A percentile compares a stretch with the other conserved stretches of the same genome.
Conservation (phyloP, 805 yeast genomes). For the Ogataea polymorpha region DNA sequence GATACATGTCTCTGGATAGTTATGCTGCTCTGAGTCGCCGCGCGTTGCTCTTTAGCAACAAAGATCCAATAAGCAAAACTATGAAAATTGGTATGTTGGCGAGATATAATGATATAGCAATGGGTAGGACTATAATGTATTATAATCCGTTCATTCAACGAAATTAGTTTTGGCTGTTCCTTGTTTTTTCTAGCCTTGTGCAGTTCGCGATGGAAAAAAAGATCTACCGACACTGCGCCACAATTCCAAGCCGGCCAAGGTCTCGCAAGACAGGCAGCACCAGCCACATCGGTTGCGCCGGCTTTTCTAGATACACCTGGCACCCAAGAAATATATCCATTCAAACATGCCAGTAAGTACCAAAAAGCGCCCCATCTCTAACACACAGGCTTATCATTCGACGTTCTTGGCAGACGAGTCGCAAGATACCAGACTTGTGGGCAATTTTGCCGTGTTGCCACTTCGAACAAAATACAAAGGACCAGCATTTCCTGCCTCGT, state of each 20-base stretch:
- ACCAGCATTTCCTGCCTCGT: constrained; percentile 77
- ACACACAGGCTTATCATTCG: constrained; percentile 65
- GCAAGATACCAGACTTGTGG: constrained; percentile 60
- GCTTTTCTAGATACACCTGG: constrained; percentile 3
- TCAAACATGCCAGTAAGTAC: constrained; percentile 18
- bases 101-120: not conserved
- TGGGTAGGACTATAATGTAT: constrained; percentile 3
- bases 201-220: constrained; percentile 7
- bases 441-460: constrained; percentile 83
- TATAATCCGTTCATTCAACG: constrained; percentile 9
- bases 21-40: constrained; percentile 1
- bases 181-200: constrained; percentile 3
- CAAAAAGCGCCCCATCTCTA: not conserved
- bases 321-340: not conserved
- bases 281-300: constrained; percentile 1
- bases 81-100: not conserved
- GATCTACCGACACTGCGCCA: not conserved
- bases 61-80: constrained; percentile 1
- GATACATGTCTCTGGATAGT: constrained; percentile 2
- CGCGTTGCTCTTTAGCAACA: constrained; percentile 1
- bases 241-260: not conserved
- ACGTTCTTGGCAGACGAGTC: constrained; percentile 65
- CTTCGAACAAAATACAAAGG: constrained; percentile 83
- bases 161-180: constrained; percentile 10
- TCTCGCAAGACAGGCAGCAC: not conserved